phyloP scores from a whole-genome alignment of 2,329 filamentous ascomycete genomes.

The Fusarium continuum region DNA sequence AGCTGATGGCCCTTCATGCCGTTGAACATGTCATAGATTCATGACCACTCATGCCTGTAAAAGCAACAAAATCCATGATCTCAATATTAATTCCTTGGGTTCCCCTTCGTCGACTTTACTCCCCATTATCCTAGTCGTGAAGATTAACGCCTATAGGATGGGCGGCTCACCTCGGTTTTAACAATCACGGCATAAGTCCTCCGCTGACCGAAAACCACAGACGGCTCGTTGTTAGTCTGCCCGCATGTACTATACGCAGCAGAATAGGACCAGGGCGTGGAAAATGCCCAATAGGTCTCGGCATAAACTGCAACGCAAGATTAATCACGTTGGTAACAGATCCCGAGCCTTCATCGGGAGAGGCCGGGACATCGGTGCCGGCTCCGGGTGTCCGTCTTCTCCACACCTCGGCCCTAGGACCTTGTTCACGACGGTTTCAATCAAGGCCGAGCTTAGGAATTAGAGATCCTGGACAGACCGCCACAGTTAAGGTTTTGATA shows the following conservation, averaged over 20 bases:
- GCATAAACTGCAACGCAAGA: conserved; percentile 17
- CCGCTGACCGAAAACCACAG: background rate
- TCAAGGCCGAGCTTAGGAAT: conserved; percentile 2
- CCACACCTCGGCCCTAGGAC: conserved; percentile 8
- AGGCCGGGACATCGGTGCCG: conserved; percentile 28
- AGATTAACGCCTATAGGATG: background rate
- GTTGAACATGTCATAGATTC: too few relatives aligned
- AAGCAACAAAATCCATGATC: background rate
- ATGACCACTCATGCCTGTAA: too few relatives aligned
- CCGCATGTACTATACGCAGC: background rate
- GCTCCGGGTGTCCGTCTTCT: conserved; percentile 20
- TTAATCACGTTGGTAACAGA: conserved; percentile 24
- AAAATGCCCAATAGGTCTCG: conserved; percentile 6
- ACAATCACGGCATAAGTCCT: background rate
- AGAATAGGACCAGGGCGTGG: background rate
- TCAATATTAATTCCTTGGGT: background rate
- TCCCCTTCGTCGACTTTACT: too few relatives aligned
- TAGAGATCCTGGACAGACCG: background rate
- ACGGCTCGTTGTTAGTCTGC: background rate
- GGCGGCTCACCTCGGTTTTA: conserved; percentile 29
- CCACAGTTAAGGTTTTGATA: background rate
- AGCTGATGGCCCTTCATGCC: too few relatives aligned
- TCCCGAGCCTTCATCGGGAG: conserved; percentile 25
- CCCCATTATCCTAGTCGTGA: background rate
- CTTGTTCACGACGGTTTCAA: conserved; percentile 8